A percentile compares a stretch with the other conserved stretches of the same genome.
Conservation (phyloP, 75 land plant genomes). For the Isoetes taiwanensis region DNA sequence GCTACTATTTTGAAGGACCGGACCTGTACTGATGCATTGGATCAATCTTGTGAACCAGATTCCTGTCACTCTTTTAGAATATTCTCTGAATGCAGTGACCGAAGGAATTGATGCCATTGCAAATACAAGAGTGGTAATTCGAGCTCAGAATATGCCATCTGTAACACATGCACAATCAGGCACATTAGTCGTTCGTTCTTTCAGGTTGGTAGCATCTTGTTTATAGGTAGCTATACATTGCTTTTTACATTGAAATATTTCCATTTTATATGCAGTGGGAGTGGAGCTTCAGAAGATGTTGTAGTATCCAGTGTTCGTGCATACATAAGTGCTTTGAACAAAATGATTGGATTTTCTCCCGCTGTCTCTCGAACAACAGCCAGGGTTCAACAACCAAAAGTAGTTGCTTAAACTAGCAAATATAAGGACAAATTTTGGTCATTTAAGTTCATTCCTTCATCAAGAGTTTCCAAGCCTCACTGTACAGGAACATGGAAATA, state of each 20-base stretch:
- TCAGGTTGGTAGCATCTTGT: slow-evolving; percentile 34
- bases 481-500: too few relatives aligned
- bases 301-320: slow-evolving; percentile 79
- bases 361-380: neutral
- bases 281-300: slow-evolving; percentile 73
- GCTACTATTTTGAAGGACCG: too few relatives aligned
- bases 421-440: too few relatives aligned
- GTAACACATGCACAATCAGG: slow-evolving; percentile 58
- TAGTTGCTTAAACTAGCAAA: neutral
- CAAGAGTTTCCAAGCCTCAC: too few relatives aligned
- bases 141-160: slow-evolving; percentile 30
- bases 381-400: neutral
- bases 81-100: slow-evolving; percentile 63
- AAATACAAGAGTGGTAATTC: slow-evolving; percentile 64
- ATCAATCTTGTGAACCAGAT: too few relatives aligned
- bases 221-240: neutral
- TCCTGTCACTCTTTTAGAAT: slow-evolving; percentile 70
- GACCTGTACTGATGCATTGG: too few relatives aligned
- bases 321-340: slow-evolving; percentile 71
- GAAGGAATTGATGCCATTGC: slow-evolving; percentile 98
- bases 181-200: slow-evolving; percentile 37
- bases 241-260: neutral
- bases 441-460: too few relatives aligned
- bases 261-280: slow-evolving; percentile 39
- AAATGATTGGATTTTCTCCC: slow-evolving; percentile 46